These are phyloP conservation scores for Pseudocercospora cruenta DNA, from an alignment of 2,329 filamentous ascomycete genomes.

Conservation along the genomic window DNA sequence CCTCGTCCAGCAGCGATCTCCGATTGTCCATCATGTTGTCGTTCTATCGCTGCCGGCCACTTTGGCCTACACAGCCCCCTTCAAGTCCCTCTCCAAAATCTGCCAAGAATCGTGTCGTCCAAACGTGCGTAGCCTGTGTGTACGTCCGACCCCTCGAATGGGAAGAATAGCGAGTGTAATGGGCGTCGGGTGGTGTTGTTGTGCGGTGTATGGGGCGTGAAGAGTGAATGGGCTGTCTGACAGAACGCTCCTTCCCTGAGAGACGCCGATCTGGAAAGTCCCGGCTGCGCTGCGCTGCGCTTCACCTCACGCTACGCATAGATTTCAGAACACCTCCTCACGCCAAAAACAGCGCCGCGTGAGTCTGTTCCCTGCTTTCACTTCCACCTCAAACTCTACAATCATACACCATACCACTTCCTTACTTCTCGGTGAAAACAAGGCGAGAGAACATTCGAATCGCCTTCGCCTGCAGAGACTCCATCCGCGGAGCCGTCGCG, in stretches of 20 bases:
- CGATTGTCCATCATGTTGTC: slow-evolving; percentile 30
- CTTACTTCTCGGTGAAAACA: background rate
- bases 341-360: background rate
- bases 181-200: slow-evolving; percentile 4
- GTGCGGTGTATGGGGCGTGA: background rate
- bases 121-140: background rate
- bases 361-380: background rate
- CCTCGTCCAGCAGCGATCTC: slow-evolving; percentile 34
- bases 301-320: background rate
- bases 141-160: background rate
- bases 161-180: slow-evolving; percentile 10
- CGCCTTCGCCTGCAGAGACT: background rate
- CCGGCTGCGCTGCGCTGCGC: background rate
- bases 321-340: background rate
- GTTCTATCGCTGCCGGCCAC: slow-evolving; percentile 19
- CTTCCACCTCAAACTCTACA: background rate
- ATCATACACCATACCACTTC: background rate
- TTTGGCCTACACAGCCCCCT: slow-evolving; percentile 29
- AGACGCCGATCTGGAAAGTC: no score
- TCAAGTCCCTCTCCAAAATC: slow-evolving; percentile 19
- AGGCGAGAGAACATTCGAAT: slow-evolving; percentile 4
- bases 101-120: background rate
- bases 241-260: background rate
- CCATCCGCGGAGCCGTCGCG: background rate
- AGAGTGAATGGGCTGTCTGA: background rate